phyloP scores from a whole-genome alignment of 331 rosid species.

The Malus hybrid region DNA sequence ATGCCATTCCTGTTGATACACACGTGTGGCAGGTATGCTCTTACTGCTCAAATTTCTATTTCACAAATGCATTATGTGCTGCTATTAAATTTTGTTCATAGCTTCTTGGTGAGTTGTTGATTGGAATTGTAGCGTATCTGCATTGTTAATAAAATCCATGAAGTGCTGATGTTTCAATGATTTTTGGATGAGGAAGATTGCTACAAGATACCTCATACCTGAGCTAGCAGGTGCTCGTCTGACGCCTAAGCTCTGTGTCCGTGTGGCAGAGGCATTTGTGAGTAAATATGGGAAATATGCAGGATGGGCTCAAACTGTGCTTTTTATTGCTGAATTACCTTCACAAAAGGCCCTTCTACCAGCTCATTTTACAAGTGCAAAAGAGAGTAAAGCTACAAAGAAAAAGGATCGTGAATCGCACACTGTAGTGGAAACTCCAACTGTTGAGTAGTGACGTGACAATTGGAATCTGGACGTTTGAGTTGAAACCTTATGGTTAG shows the following conservation, averaged over 20 bases:
- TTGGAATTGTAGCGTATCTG: background rate
- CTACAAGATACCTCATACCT: conserved; percentile 73
- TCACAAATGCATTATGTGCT: background rate
- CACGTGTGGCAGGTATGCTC: conserved; percentile 86
- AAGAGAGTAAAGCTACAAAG: conserved; percentile 33
- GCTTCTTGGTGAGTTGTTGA: conserved; percentile 8
- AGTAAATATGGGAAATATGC: conserved; percentile 83
- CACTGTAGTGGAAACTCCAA: background rate
- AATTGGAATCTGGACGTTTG: background rate
- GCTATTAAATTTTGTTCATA: background rate
- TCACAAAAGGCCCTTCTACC: conserved; percentile 67
- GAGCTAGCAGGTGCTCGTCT: conserved; percentile 89
- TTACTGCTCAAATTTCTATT: background rate
- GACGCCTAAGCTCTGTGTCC: conserved; percentile 65
- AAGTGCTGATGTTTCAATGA: conserved; percentile 11
- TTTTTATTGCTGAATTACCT: conserved; percentile 89
- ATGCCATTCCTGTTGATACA: conserved; percentile 93
- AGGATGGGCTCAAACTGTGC: conserved; percentile 96
- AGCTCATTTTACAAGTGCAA: conserved; percentile 33
- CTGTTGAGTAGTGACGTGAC: background rate
- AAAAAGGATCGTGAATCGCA: conserved; percentile 17
- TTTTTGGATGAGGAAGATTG: conserved; percentile 59
- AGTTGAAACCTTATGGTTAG: background rate
- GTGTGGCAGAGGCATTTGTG: conserved; percentile 87
- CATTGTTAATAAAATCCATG: background rate